Evolutionary conservation across 2,329 filamentous ascomycete species (phyloP), one percentile per base, ranked within the genome.

Genomic region (Microascus cirrosus): DNA sequence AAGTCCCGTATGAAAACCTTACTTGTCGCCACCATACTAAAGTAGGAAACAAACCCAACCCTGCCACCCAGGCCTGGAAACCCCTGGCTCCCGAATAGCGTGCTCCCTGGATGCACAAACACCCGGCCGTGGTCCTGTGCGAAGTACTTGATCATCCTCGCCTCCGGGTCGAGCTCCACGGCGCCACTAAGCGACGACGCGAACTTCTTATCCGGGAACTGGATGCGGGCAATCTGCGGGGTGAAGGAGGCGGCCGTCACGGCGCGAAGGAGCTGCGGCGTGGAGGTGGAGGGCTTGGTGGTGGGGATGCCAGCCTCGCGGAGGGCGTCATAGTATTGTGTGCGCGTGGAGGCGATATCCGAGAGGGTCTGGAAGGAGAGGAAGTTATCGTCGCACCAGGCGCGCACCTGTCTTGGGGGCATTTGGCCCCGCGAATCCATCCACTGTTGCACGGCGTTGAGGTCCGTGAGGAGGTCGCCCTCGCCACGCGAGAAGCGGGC

Each of bases 141-240:
- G 71, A 90, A 97, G 74, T 92, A 99, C 69, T 91, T 94, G 72
- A 99, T 96, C 2, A 87, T 89, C 57, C 85, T 81, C 4, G 93
- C 93, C 71, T 97, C 93, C 0, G 93, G 93, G 67, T 99, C 94
- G 7, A 96, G 78, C 69, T 94, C 93, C 1, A 97, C 89, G 0
- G 94, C 90, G 8, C 94, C 94, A 1, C 90, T 89, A 62, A 95
- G 83, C 2, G 89, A 90, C 39, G 86, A 84, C 13, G 89, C 89
- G 70, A 95, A 99, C 71, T 96, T 97, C 76, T 95, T 95, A 73
- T 96, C 90, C 0, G 94, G 94, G 64, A 96, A 90, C 62, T 91
- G 87, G 67, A 99, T 96, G 57, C 92, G 84, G 15, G 91, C 91
- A 62, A 96, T 84, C 71, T 97, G 93, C 0, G 94, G 94, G 34